Evolutionary conservation across 306 rosid genomes (phyloP).

Genomic region (Casuarina equisetifolia): DNA sequence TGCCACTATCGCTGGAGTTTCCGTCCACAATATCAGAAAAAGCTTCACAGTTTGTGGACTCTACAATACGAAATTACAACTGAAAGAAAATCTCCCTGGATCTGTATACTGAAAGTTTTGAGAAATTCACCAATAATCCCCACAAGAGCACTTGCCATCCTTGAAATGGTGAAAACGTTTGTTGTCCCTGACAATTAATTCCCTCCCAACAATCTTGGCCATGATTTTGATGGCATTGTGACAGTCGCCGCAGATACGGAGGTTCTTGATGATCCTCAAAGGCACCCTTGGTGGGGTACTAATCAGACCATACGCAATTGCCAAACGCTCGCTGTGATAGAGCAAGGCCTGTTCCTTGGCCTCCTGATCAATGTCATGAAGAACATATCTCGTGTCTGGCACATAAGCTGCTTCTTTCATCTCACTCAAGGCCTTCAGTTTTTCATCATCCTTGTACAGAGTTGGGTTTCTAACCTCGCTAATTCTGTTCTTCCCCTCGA

Average conservation of each 20-base stretch:
- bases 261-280: slow-evolving; percentile 84
- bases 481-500: slow-evolving; percentile 70
- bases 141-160: slow-evolving; percentile 90
- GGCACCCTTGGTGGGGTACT: slow-evolving; percentile 82
- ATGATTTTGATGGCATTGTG: slow-evolving; percentile 92
- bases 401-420: slow-evolving; percentile 73
- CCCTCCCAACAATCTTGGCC: slow-evolving; percentile 85
- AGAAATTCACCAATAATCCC: slow-evolving; percentile 80
- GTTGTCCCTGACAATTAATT: slow-evolving; percentile 74
- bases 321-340: slow-evolving; percentile 78
- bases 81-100: slow-evolving; percentile 23
- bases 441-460: slow-evolving; percentile 80
- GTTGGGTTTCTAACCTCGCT: slow-evolving; percentile 67
- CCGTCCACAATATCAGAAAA: slow-evolving; percentile 16
- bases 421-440: slow-evolving; percentile 57
- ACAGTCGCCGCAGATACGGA: slow-evolving; percentile 81
- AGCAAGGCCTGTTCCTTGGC: slow-evolving; percentile 92
- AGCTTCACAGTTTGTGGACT: slow-evolving; percentile 23
- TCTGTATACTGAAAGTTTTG: slow-evolving; percentile 6
- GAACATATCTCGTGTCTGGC: slow-evolving; percentile 84
- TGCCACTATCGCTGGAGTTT: slow-evolving; percentile 20
- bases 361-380: slow-evolving; percentile 91
- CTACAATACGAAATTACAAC: slow-evolving; percentile 19
- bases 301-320: slow-evolving; percentile 85
- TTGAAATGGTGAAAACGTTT: slow-evolving; percentile 88